phyloP scores from a whole-genome alignment of 148 eudicot genomes.

The Simmondsia chinensis region DNA sequence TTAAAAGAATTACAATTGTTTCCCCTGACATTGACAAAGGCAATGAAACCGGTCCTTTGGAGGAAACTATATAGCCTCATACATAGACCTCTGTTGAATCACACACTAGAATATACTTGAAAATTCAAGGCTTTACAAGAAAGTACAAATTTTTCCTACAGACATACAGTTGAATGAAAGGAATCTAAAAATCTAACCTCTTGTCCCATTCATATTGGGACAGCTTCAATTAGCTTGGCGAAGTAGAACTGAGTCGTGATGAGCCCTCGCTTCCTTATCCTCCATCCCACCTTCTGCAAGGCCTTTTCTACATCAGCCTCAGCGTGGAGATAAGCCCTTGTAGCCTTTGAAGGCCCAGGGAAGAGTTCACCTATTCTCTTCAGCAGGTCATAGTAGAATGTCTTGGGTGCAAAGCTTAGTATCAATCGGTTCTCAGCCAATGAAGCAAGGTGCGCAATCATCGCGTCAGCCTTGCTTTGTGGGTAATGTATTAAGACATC shows the following conservation, averaged over 20 bases:
- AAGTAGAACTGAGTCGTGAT: slow-evolving; percentile 87
- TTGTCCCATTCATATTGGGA: slow-evolving; percentile 35
- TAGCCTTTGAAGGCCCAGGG: slow-evolving; percentile 96
- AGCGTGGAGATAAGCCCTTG: slow-evolving; percentile 90
- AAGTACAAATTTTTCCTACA: slow-evolving; percentile 14
- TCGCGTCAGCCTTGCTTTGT: slow-evolving; percentile 85
- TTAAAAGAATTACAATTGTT: no score
- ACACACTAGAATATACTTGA: slow-evolving; percentile 15
- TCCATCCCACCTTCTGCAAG: slow-evolving; percentile 82
- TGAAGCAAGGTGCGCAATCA: slow-evolving; percentile 94
- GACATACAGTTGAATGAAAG: slow-evolving; percentile 5
- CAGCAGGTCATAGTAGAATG: slow-evolving; percentile 61
- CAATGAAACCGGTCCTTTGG: no score
- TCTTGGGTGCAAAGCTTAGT: slow-evolving; percentile 92
- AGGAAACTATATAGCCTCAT: slow-evolving; percentile 1
- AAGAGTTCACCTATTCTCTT: slow-evolving; percentile 95
- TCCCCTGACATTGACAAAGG: slow-evolving; percentile 1
- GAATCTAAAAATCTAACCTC: slow-evolving; percentile 27
- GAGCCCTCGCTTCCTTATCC: slow-evolving; percentile 63
- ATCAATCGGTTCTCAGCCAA: slow-evolving; percentile 71
- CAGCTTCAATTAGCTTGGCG: slow-evolving; percentile 76
- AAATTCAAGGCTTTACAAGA: slow-evolving; percentile 15
- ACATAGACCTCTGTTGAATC: slow-evolving; percentile 8
- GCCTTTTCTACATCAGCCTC: slow-evolving; percentile 94
- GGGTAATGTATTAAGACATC: slow-evolving; percentile 98